Evolutionary conservation across 78 protist species (phyloP), one percentile per base, ranked within the genome.

Genomic region (Cyanophora paradoxa): DNA sequence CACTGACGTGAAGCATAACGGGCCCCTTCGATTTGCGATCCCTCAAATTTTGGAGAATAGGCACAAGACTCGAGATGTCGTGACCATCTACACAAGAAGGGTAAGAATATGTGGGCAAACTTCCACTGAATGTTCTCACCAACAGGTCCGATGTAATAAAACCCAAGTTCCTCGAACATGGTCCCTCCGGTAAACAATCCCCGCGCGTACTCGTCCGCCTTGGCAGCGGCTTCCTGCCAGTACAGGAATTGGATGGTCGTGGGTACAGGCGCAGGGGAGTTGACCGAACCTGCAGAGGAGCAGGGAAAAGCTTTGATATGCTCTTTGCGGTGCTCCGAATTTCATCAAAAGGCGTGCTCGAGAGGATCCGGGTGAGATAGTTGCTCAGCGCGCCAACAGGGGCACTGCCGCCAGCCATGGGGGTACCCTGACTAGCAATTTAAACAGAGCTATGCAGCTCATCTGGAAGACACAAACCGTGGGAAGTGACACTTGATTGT

Each of bases 141-240:
- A n/a, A 58, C 61, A 22, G 79, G 79, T 13, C 79, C 79, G 37
- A 74, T 33, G 61, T 74, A 74, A 36, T 61, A 62, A 46, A 74
- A 74, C 19, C 79, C 78, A 16, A 59, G 44, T 59, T 59, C 78
- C 78, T 59, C 76, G 44, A 48, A 50, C 41, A 48, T 42, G 14
- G 63, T 33, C 17, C 62, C 76, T 6, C 44, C 62, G 20, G 41
- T 2, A 7, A 48, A 7, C 46, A 52, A 6, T 22, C 73, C 73
- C 48, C 73, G 52, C 58, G 73, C 57, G 26, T 20, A 70, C 63
- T 31, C 76, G 44, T 54, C 59, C 17, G 52, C 20, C 63, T 34
- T 68, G 57, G 74, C 74, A n/a, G 40, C 42, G n/a, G 74, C 54
- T 26, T 64, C 22, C 30, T 16, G 37, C n/a, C n/a, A n/a, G n/a